Evolutionary conservation across 2,329 filamentous ascomycete genomes (phyloP), one percentile per base, ranked within the genome.

Genomic region (Fusarium liriodendri): DNA sequence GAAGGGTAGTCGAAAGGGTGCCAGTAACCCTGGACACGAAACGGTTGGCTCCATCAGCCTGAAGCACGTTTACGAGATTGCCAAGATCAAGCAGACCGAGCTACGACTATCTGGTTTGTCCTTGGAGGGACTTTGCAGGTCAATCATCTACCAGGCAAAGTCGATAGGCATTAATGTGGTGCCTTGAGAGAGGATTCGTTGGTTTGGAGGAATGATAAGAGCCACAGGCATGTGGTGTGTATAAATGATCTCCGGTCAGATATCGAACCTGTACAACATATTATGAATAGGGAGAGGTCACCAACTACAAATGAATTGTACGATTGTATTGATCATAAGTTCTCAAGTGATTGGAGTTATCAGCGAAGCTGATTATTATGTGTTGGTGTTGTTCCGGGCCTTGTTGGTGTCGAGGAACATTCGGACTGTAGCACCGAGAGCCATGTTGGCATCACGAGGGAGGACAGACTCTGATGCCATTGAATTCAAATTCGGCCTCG

Each of bases 1-100:
- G 80, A 94, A 96, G 83, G 92, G 92, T 79, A 93, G 94, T 79
- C 87, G 95, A 76, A 90, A 95, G 79, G 97, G 95, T 14, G 94
- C 95, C 1, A 88, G 87, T 79, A 93, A 91, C 64, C 93, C 94
- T 0, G 93, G 92, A 1, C 88, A 92, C 70, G 94, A 97, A 76
- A 90, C 86, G 9, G 90, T 97, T n/a, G 97, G 96, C 67, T 93
- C 90, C 5, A 89, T 99, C 65, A 97, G 93, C 79, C 85, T 99
- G 79, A 99, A 99, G 87, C 97, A 99, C 85, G 87, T 99, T 25
- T 98, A 95, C 85, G 96, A 98, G 86, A 98, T 99, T 83, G 97
- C 97, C 75, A 95, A 94, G 88, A 97, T 99, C 80, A 99, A 99
- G 89, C 93, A 94, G 76, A 86, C 89, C 62, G 94, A 97, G 84